These are phyloP conservation scores for Penicillium argentinense DNA, from an alignment of 495 filamentous ascomycete species.

Conservation along the genomic window DNA sequence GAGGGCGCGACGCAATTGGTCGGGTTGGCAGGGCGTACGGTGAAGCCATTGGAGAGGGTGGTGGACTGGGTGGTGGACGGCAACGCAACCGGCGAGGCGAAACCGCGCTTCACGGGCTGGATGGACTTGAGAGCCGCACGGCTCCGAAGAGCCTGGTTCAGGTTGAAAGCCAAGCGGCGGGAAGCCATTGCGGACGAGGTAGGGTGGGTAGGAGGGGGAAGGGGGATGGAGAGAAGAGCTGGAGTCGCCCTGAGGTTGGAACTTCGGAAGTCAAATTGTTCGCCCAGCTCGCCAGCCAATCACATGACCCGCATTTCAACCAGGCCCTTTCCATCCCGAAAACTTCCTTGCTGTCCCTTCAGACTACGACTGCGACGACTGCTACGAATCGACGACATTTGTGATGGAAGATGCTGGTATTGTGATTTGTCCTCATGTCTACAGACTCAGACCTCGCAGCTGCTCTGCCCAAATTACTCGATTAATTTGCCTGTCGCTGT, in stretches of 20 bases:
- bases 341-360: conserved; percentile 27
- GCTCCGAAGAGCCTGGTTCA: conserved; percentile 82
- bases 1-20: conserved; percentile 30
- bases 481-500: neutral
- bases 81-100: conserved; percentile 77
- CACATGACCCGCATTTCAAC: conserved; percentile 52
- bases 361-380: no score
- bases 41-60: conserved; percentile 94
- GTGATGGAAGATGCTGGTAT: no score
- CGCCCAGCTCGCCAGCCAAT: conserved; percentile 46
- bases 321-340: conserved; percentile 39
- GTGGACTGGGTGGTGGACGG: conserved; percentile 86
- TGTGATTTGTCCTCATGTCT: no score
- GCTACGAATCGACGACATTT: no score
- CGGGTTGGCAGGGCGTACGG: conserved; percentile 57
- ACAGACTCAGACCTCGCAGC: no score
- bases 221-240: conserved; percentile 38
- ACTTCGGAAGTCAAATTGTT: conserved; percentile 56
- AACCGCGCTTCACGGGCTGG: conserved; percentile 72
- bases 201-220: conserved; percentile 27
- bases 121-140: conserved; percentile 72
- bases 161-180: conserved; percentile 84
- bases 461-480: no score
- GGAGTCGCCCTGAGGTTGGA: conserved; percentile 49
- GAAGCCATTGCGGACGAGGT: conserved; percentile 74